Conservation (phyloP, 2,329 filamentous ascomycete species). For the Diplodia corticola region DNA sequence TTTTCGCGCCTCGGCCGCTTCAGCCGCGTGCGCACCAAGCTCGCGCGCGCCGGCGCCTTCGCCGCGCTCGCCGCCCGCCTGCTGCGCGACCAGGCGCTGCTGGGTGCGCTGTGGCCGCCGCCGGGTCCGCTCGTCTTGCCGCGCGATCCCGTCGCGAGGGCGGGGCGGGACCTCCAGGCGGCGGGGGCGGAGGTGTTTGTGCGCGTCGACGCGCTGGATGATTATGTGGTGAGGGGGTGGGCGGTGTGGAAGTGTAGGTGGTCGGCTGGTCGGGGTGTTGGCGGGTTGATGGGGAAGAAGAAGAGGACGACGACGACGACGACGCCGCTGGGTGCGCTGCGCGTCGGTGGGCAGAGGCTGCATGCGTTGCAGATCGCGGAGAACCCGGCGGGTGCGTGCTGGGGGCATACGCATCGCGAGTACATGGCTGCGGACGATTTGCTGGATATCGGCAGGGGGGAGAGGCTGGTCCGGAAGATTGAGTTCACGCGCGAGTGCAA, state of each 20-base stretch:
- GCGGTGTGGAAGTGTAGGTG: no score
- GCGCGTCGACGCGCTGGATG: no score
- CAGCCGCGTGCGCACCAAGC: slow-evolving; percentile 4
- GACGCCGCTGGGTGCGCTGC: not conserved
- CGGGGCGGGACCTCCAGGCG: not conserved
- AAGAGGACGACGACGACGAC: no score
- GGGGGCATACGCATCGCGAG: not conserved
- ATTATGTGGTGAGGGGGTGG: no score
- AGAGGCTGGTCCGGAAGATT: not conserved
- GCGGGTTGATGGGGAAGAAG: not conserved
- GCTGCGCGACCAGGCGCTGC: not conserved
- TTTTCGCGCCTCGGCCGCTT: not conserved
- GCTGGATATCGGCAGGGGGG: not conserved
- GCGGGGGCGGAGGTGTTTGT: not conserved
- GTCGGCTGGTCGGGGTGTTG: not conserved
- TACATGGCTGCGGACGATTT: not conserved
- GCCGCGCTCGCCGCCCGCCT: not conserved
- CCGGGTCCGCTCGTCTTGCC: not conserved
- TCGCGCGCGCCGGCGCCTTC: not conserved
- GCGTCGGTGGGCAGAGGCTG: not conserved
- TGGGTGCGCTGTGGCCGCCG: not conserved
- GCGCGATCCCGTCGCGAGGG: not conserved
- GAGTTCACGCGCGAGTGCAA: not conserved
- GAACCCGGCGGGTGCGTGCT: not conserved
- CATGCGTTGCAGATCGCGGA: not conserved